Conservation (phyloP, 331 rosid species). For the Pyracantha coccinea region DNA sequence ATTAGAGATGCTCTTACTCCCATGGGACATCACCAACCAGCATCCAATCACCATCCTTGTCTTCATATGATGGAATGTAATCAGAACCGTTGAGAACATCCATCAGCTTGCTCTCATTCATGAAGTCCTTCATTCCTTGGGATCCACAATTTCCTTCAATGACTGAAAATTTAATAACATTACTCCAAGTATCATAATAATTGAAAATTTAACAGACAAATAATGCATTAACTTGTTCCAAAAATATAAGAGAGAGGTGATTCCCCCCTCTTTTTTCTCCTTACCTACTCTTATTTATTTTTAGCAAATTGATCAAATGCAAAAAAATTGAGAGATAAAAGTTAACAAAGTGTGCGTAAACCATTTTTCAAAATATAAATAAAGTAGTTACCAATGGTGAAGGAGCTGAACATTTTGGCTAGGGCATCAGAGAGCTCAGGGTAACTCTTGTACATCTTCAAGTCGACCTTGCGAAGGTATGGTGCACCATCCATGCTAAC, state of each 20-base stretch:
- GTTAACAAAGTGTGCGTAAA: neutral
- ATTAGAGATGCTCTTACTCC: slow-evolving; percentile 43
- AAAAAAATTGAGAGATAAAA: too few relatives aligned
- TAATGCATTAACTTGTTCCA: neutral
- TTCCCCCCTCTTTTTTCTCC: too few relatives aligned
- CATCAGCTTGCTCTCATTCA: slow-evolving; percentile 81
- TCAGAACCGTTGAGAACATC: slow-evolving; percentile 71
- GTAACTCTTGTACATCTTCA: slow-evolving; percentile 54
- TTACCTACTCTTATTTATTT: too few relatives aligned
- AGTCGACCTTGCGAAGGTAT: slow-evolving; percentile 84
- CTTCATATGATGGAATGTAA: slow-evolving; percentile 83
- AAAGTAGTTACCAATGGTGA: slow-evolving; percentile 50
- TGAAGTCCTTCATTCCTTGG: slow-evolving; percentile 74
- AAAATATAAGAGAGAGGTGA: neutral
- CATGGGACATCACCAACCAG: slow-evolving; percentile 98
- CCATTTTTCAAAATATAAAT: too few relatives aligned
- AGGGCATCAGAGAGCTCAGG: slow-evolving; percentile 73
- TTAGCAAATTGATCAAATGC: too few relatives aligned
- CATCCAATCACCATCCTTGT: slow-evolving; percentile 99
- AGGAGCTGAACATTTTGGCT: slow-evolving; percentile 71
- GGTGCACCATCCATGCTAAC: slow-evolving; percentile 99
- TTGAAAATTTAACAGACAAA: neutral
- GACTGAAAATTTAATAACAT: neutral
- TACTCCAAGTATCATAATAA: neutral
- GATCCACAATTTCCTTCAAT: slow-evolving; percentile 69